Evolutionary conservation across 106 monocot genomes (phyloP).

Genomic region (Posidonia australis): DNA sequence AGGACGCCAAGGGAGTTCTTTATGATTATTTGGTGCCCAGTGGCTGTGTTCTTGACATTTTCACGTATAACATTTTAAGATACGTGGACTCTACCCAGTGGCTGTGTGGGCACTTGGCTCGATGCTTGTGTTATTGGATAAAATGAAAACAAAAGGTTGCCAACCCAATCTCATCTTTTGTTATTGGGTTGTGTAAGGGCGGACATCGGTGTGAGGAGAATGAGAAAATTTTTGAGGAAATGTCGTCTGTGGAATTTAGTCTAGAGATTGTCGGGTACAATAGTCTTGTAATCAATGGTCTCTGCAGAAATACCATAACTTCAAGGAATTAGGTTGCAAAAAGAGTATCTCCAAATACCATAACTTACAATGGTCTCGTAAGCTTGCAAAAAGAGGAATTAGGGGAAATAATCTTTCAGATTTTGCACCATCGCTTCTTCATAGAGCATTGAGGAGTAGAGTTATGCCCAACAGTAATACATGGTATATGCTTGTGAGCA

Average conservation of each 20-base stretch:
- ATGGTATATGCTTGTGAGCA: conserved; percentile 57
- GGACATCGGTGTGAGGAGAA: conserved; percentile 38
- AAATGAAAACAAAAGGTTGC: conserved; percentile 50
- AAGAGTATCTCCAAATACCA: conserved; percentile 42
- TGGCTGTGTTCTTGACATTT: conserved; percentile 51
- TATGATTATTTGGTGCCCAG: conserved; percentile 26
- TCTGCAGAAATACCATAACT: conserved; percentile 67
- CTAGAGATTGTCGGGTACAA: conserved; percentile 63
- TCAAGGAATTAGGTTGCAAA: conserved; percentile 56
- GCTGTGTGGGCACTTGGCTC: conserved; percentile 49
- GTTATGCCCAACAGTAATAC: conserved; percentile 54
- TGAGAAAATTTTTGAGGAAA: conserved; percentile 40
- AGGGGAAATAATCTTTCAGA: too few relatives aligned
- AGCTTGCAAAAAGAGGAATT: conserved; percentile 74
- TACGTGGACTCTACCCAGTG: conserved; percentile 68
- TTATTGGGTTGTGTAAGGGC: conserved; percentile 60
- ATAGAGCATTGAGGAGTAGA: conserved; percentile 46
- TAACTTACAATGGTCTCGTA: conserved; percentile 85
- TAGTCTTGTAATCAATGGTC: conserved; percentile 67
- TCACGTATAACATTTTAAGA: conserved; percentile 74
- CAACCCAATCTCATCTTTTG: conserved; percentile 55
- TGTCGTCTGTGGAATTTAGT: conserved; percentile 45
- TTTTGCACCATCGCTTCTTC: conserved; percentile 45
- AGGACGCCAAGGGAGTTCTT: conserved; percentile 43
- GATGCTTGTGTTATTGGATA: conserved; percentile 31